These are phyloP conservation scores for Mycena floridula DNA, from an alignment of 768 basidiomycete species.

Conservation along the genomic window DNA sequence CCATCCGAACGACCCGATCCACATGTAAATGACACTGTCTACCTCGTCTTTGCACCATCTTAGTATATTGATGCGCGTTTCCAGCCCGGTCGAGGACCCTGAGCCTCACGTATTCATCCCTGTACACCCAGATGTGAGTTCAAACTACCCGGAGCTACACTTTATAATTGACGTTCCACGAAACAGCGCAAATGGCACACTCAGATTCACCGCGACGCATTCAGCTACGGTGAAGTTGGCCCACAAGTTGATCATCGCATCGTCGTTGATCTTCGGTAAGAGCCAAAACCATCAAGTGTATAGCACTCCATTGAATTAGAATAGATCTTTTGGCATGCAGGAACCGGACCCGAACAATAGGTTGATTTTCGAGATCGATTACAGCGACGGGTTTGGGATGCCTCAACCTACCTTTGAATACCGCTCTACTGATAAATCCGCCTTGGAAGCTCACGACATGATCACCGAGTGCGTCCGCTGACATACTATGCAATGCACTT, in stretches of 20 bases:
- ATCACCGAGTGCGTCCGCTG: too few relatives aligned
- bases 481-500: too few relatives aligned
- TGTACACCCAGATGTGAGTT: neutral
- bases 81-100: constrained; percentile 20
- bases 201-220: constrained; percentile 30
- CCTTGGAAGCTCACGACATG: neutral
- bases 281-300: too few relatives aligned
- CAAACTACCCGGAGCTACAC: too few relatives aligned
- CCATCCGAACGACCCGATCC: too few relatives aligned
- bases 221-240: constrained; percentile 26
- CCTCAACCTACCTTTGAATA: neutral
- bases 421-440: neutral
- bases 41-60: too few relatives aligned
- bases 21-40: too few relatives aligned
- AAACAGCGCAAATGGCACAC: constrained; percentile 23
- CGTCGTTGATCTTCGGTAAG: constrained; percentile 22
- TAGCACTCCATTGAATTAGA: neutral
- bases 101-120: constrained; percentile 26
- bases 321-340: neutral
- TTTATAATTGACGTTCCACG: too few relatives aligned
- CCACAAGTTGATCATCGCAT: constrained; percentile 20
- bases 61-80: too few relatives aligned
- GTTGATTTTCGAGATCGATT: neutral
- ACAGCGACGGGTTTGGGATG: neutral
- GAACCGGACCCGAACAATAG: neutral